Conservation (phyloP, 83 land plant species). For the Picea mariana region DNA sequence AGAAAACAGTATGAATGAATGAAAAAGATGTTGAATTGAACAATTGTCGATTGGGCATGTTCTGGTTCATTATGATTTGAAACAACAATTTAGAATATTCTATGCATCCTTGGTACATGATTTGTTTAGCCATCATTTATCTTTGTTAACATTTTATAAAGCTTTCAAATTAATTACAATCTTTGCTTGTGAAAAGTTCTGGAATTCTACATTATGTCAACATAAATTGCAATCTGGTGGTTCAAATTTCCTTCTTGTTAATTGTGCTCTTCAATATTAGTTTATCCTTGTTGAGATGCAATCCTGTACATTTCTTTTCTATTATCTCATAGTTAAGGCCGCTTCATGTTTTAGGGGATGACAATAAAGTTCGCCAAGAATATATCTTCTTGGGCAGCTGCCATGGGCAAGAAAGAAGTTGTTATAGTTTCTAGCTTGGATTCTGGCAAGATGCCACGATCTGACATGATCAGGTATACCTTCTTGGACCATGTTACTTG, state of each 20-base stretch:
- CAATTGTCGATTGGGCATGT: too few species aligned
- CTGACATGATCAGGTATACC: conserved; percentile 51
- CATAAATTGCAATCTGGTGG: neutral
- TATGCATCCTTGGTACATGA: neutral
- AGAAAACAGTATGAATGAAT: too few species aligned
- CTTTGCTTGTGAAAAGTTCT: neutral
- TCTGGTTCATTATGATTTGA: too few species aligned
- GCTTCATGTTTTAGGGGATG: conserved; percentile 49
- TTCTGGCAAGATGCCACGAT: conserved; percentile 60
- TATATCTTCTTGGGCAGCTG: conserved; percentile 53
- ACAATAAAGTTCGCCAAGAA: conserved; percentile 69
- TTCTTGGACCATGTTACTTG: conserved; percentile 4
- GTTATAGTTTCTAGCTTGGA: conserved; percentile 72
- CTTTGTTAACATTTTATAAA: neutral
- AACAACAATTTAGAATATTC: too few species aligned
- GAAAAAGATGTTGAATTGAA: too few species aligned
- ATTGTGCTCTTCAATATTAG: neutral
- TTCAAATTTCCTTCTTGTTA: neutral
- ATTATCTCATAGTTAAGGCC: neutral
- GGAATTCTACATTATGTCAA: neutral
- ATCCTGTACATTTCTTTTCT: neutral
- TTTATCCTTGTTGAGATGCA: neutral
- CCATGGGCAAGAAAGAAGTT: conserved; percentile 59
- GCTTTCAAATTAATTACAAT: neutral
- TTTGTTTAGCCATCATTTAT: neutral